A percentile compares a stretch with the other conserved stretches of the same genome.
phyloP scores from a whole-genome alignment of 2,329 filamentous ascomycete genomes.

The Ophiostoma himal-ulmi region DNA sequence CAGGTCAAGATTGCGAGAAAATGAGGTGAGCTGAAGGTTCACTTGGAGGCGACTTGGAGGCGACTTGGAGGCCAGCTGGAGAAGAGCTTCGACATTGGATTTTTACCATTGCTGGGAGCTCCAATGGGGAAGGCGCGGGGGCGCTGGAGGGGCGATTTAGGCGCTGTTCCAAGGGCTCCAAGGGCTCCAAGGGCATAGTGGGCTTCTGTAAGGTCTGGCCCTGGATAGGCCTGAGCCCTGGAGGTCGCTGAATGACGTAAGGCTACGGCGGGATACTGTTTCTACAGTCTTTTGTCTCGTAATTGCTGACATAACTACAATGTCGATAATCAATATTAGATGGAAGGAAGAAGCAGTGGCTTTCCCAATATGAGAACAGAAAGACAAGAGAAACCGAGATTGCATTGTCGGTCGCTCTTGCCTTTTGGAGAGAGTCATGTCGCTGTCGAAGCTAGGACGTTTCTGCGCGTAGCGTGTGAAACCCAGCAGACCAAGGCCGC shows the following conservation, averaged over 20 bases:
- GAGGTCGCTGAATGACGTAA: constrained; percentile 1
- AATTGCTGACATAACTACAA: neutral
- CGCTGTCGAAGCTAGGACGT: too few relatives aligned
- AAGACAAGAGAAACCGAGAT: neutral
- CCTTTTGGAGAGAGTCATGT: neutral
- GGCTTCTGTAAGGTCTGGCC: neutral
- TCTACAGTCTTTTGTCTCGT: neutral
- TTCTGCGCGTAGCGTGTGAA: too few relatives aligned
- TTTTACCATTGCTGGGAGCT: neutral
- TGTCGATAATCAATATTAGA: too few relatives aligned
- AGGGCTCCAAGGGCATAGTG: neutral
- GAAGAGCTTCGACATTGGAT: neutral
- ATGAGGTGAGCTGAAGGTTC: neutral
- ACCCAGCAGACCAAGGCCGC: neutral
- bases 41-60: neutral
- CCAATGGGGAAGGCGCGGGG: neutral
- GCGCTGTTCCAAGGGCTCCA: neutral
- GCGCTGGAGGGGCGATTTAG: neutral
- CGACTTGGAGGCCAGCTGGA: neutral
- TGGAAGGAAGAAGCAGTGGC: neutral
- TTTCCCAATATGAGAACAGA: neutral
- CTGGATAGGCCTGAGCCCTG: neutral
- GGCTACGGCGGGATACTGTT: neutral
- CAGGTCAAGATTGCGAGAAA: neutral
- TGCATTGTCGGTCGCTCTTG: neutral